These are phyloP conservation scores for Penstemon eatonii DNA, from an alignment of 257 asterid species.

Conservation along the genomic window DNA sequence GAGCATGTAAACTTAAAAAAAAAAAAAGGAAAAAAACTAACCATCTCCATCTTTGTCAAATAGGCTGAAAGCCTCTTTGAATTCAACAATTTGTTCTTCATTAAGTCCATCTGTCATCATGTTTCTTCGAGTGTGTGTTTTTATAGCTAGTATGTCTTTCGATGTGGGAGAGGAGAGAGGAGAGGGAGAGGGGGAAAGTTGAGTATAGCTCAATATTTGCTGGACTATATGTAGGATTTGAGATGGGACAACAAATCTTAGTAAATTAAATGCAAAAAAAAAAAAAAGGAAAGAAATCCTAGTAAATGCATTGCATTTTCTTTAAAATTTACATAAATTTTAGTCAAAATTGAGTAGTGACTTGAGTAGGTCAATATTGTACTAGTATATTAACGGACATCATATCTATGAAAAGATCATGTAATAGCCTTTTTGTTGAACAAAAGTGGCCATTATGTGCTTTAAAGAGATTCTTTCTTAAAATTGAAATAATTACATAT, in stretches of 20 bases:
- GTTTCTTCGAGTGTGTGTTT: neutral
- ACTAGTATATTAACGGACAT: neutral
- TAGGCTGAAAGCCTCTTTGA: constrained; percentile 42
- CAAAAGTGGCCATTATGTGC: too few relatives aligned
- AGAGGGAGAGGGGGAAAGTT: constrained; percentile 19
- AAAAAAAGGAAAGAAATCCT: too few relatives aligned
- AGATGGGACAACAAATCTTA: constrained; percentile 29
- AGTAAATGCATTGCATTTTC: constrained; percentile 34
- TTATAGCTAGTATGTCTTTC: constrained; percentile 2
- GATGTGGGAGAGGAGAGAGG: constrained; percentile 20
- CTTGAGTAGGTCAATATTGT: constrained; percentile 32
- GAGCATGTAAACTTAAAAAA: too few relatives aligned
- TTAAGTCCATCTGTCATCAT: constrained; percentile 40
- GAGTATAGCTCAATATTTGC: constrained; percentile 48
- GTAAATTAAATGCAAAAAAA: neutral
- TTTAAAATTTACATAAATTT: constrained; percentile 26
- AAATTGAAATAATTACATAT: too few relatives aligned
- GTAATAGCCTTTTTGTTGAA: neutral
- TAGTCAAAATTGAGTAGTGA: constrained; percentile 12
- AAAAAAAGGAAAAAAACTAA: neutral
- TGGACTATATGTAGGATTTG: constrained; percentile 44
- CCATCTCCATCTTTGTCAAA: constrained; percentile 58
- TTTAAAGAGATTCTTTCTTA: too few relatives aligned
- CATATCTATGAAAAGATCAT: too few relatives aligned
- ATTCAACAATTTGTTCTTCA: constrained; percentile 43